These are phyloP conservation scores for Phytophthora chlamydospora DNA, from an alignment of 352 stramenopile genomes.

Conservation along the genomic window DNA sequence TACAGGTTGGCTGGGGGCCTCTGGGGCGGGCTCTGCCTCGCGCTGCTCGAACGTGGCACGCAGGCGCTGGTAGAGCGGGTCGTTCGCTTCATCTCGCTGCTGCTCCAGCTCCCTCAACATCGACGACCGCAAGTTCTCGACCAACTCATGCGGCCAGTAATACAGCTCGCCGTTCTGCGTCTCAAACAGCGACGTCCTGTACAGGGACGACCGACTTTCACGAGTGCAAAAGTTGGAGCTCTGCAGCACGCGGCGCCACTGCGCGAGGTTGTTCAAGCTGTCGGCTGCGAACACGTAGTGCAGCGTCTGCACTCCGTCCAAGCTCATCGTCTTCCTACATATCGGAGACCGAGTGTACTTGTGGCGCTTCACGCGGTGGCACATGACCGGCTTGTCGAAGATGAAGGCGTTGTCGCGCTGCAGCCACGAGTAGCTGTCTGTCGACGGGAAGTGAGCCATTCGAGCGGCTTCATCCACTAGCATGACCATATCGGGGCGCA, in stretches of 20 bases:
- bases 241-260: slow-evolving; percentile 47
- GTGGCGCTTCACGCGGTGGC: slow-evolving; percentile 33
- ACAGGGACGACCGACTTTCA: slow-evolving; percentile 19
- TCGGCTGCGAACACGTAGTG: slow-evolving; percentile 54
- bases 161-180: slow-evolving; percentile 43
- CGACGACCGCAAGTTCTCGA: slow-evolving; percentile 39
- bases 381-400: slow-evolving; percentile 51
- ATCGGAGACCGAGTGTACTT: slow-evolving; percentile 51
- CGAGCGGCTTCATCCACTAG: slow-evolving; percentile 42
- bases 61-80: slow-evolving; percentile 35
- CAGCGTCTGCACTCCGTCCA: slow-evolving; percentile 40
- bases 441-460: slow-evolving; percentile 33
- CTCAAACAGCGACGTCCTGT: slow-evolving; percentile 26
- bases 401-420: slow-evolving; percentile 49
- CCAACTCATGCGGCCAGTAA: slow-evolving; percentile 48
- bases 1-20: background rate
- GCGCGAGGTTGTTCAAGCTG: slow-evolving; percentile 37
- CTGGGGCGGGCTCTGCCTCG: background rate
- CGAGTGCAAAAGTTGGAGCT: slow-evolving; percentile 31
- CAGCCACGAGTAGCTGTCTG: slow-evolving; percentile 44
- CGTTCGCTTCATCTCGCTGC: slow-evolving; percentile 29
- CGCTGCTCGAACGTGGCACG: slow-evolving; percentile 25
- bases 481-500: slow-evolving; percentile 41
- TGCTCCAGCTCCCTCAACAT: slow-evolving; percentile 35
- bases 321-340: slow-evolving; percentile 50